Conservation (phyloP, 2,329 filamentous ascomycete genomes). For the Trichophyton equinum region DNA sequence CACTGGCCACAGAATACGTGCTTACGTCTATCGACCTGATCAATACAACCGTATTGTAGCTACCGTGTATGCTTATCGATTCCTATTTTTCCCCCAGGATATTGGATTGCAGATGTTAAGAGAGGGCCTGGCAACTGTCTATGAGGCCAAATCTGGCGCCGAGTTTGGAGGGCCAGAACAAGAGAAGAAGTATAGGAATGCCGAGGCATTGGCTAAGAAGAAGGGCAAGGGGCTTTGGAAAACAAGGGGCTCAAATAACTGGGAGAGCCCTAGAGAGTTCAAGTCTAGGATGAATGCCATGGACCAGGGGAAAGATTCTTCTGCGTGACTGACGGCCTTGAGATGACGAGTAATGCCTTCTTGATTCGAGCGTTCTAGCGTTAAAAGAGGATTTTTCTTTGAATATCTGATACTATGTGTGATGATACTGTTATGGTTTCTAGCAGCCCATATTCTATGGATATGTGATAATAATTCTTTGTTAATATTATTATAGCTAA, state of each 20-base stretch:
- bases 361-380: conserved; percentile 4
- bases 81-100: conserved; percentile 50
- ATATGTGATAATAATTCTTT: not conserved
- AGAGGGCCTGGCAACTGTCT: conserved; percentile 73
- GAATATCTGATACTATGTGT: not conserved
- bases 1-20: conserved; percentile 59
- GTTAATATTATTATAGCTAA: not conserved
- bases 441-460: not conserved
- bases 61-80: conserved; percentile 61
- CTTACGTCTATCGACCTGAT: conserved; percentile 70
- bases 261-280: conserved; percentile 79
- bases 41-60: conserved; percentile 88
- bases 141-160: conserved; percentile 79
- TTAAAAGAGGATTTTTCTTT: not conserved
- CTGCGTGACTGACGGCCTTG: not conserved
- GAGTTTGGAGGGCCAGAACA: conserved; percentile 67
- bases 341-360: not conserved
- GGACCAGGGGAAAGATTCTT: conserved; percentile 16
- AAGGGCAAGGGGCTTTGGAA: conserved; percentile 65
- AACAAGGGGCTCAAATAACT: conserved; percentile 35
- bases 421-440: not conserved
- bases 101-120: conserved; percentile 85
- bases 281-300: conserved; percentile 50
- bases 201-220: conserved; percentile 47
- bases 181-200: conserved; percentile 35